Percentiles rank a stretch among this genome's conserved stretches.
These are phyloP conservation scores for Tubosaeta sp. DNA, from an alignment of 768 basidiomycete genomes.

Conservation along the genomic window DNA sequence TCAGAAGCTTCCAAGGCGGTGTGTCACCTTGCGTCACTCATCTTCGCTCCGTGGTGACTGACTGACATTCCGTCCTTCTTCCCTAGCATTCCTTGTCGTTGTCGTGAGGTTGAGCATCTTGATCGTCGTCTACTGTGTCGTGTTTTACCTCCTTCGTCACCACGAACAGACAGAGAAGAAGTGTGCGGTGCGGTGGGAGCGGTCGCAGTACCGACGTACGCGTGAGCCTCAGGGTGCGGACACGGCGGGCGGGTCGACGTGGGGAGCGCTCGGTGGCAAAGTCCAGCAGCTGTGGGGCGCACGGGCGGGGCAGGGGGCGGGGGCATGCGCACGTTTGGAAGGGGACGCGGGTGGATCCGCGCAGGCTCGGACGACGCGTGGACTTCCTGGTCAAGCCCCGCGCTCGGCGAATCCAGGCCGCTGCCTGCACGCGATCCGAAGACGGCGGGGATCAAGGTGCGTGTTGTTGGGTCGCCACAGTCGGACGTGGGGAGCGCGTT, in stretches of 20 bases:
- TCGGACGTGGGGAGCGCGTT: conserved; percentile 22
- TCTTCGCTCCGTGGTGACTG: neutral
- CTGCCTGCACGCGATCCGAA: conserved; percentile 1
- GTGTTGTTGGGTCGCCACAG: conserved; percentile 23
- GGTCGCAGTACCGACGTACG: conserved; percentile 19
- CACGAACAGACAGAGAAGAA: conserved; percentile 42
- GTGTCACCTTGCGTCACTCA: too few species aligned
- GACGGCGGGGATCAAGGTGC: neutral
- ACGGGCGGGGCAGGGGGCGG: neutral
- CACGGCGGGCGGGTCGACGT: neutral
- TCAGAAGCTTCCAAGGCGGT: conserved; percentile 50
- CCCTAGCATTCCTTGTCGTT: conserved; percentile 55
- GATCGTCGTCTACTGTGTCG: conserved; percentile 48
- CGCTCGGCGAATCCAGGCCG: too few species aligned
- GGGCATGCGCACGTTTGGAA: neutral
- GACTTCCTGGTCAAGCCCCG: conserved; percentile 31
- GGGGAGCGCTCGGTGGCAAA: conserved; percentile 24
- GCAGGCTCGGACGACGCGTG: conserved; percentile 48
- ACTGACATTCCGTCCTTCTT: neutral
- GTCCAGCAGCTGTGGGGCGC: conserved; percentile 25
- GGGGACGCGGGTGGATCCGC: conserved; percentile 50
- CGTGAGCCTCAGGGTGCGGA: neutral
- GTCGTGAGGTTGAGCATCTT: conserved; percentile 52
- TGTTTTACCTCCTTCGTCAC: conserved; percentile 53
- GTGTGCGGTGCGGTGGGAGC: conserved; percentile 32